phyloP scores from a whole-genome alignment of 73 alveolate genomes.

The Paramecium bursaria region DNA sequence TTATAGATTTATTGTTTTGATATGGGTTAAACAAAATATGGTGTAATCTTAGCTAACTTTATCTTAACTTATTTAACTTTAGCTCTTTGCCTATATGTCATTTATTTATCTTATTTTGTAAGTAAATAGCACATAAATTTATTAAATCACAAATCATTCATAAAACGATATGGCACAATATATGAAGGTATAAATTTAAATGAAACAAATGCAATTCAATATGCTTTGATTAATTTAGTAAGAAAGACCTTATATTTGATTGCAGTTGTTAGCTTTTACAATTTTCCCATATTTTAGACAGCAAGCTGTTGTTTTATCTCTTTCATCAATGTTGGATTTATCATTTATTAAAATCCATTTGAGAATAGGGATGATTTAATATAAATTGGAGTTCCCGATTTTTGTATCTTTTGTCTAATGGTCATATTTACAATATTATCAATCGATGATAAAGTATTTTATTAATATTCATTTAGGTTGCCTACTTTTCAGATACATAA shows the following conservation, averaged over 20 bases:
- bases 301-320: slow-evolving; percentile 17
- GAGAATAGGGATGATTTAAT: background rate
- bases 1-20: no score
- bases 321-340: background rate
- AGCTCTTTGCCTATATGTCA: background rate
- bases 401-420: background rate
- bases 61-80: background rate
- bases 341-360: slow-evolving; percentile 22
- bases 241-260: background rate
- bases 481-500: no score
- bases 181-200: slow-evolving; percentile 15
- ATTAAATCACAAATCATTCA: background rate
- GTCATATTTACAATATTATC: background rate
- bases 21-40: no score
- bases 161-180: background rate
- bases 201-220: background rate
- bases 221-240: background rate
- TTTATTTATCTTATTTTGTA: background rate
- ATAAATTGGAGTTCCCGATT: slow-evolving; percentile 18
- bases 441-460: slow-evolving; percentile 1
- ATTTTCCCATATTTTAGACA: background rate
- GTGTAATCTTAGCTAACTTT: no score
- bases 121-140: background rate
- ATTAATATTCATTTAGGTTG: no score
- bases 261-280: background rate